These are phyloP conservation scores for Akanthomyces dipterigenus DNA, from an alignment of 2,329 filamentous ascomycete species.

Conservation along the genomic window DNA sequence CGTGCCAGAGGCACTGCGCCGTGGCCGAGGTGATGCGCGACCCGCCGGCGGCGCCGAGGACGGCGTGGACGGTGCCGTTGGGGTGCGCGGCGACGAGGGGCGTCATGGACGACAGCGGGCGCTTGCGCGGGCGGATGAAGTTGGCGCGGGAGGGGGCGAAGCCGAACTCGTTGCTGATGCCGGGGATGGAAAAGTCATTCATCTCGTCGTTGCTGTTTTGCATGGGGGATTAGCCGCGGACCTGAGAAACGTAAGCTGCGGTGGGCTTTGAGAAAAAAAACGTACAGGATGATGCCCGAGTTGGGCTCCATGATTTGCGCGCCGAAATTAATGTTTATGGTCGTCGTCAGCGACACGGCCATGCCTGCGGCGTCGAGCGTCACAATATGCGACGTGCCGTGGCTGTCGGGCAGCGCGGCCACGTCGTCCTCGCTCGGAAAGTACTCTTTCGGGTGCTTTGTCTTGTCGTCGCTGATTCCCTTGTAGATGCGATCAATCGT, in stretches of 20 bases:
- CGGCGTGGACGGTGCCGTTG: slow-evolving; percentile 58
- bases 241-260: too few relatives aligned
- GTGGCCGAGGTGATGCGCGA: slow-evolving; percentile 78
- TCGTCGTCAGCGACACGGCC: slow-evolving; percentile 76
- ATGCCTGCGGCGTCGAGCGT: slow-evolving; percentile 67
- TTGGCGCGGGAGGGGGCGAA: slow-evolving; percentile 75
- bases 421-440: slow-evolving; percentile 51
- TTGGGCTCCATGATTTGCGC: slow-evolving; percentile 70
- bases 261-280: slow-evolving; percentile 18
- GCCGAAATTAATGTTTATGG: slow-evolving; percentile 82
- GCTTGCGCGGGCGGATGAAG: slow-evolving; percentile 73
- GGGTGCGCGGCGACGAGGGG: slow-evolving; percentile 65
- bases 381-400: slow-evolving; percentile 68
- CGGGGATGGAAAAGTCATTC: slow-evolving; percentile 83
- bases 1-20: slow-evolving; percentile 65
- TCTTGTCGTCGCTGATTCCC: slow-evolving; percentile 65
- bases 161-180: slow-evolving; percentile 71
- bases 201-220: slow-evolving; percentile 54
- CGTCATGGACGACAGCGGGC: slow-evolving; percentile 75
- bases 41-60: slow-evolving; percentile 72
- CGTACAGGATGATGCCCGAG: slow-evolving; percentile 69
- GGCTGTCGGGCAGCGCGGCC: slow-evolving; percentile 56
- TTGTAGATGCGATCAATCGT: slow-evolving; percentile 53
- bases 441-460: slow-evolving; percentile 68
- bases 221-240: not conserved